Percentiles rank a stretch among this genome's conserved stretches.
phyloP scores from a whole-genome alignment of 768 basidiomycete species.

The Cystobasidium ongulense region DNA sequence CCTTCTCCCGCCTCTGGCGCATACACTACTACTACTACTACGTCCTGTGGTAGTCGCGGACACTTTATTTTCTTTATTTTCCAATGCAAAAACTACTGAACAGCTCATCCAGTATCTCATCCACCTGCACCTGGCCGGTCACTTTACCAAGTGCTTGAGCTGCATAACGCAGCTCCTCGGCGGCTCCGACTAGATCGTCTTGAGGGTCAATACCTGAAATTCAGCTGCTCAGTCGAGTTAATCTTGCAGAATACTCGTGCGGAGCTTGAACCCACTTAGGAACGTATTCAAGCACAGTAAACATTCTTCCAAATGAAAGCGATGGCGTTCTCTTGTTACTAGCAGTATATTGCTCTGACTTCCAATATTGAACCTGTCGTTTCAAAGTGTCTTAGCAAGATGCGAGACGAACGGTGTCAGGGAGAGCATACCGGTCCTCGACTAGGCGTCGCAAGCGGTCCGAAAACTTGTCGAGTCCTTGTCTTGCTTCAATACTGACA shows the following conservation, averaged over 20 bases:
- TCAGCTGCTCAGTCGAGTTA: not conserved
- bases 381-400: not conserved
- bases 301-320: slow-evolving; percentile 24
- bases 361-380: not conserved
- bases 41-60: not conserved
- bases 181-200: slow-evolving; percentile 69
- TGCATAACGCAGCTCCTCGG: slow-evolving; percentile 81
- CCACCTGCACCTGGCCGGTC: slow-evolving; percentile 67
- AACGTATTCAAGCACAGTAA: slow-evolving; percentile 60
- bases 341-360: not conserved
- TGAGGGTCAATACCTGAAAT: slow-evolving; percentile 47
- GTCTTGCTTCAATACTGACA: not conserved
- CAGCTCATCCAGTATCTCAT: slow-evolving; percentile 72
- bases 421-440: not conserved
- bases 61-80: slow-evolving; percentile 50
- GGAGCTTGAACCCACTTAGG: slow-evolving; percentile 45
- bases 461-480: not conserved
- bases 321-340: slow-evolving; percentile 19
- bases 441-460: not conserved
- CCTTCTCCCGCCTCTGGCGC: too few relatives aligned
- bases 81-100: slow-evolving; percentile 86
- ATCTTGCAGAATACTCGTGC: not conserved
- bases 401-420: not conserved
- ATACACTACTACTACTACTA: too few relatives aligned
- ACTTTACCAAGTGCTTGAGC: slow-evolving; percentile 73